Evolutionary conservation across 1,284 basidiomycete genomes (phyloP), one percentile per base, ranked within the genome.

Genomic region (Sanghuangporus sanghuang): DNA sequence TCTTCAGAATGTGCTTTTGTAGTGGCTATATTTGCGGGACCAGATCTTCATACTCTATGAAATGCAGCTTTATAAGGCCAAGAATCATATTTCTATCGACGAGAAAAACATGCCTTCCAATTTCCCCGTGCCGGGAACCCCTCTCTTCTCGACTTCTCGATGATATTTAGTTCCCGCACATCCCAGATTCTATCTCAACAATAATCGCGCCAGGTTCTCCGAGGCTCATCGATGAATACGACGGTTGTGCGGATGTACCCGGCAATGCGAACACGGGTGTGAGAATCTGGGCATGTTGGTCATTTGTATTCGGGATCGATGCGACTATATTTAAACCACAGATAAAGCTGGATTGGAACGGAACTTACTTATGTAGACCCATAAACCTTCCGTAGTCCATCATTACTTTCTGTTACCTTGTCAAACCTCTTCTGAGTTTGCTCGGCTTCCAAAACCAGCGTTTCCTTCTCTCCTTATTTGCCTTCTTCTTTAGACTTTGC

Each of bases 141-240:
- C 89, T 67, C 84, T 87, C 69, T 81, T 80, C 66, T 89, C 86
- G 54, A 92, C 69, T 81, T 80, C 66, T 89, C 86, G 54, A 92
- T 73, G 12, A 78, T 71, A 63, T 85, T 85, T 49, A 93, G 89
- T 71, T 92, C 90, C 35, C 82, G 81, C 78, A 92, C 82, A 68
- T 85, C 61, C 93, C 91, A 8, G 84, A 81, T 66, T 92, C 91
- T 84, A 93, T 89, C 69, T 93, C 91, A 0, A 79, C 73, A 12
- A 92, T 72, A 60, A 89, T 79, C 0, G 86, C 85, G 49, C 89
- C 87, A 8, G 92, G 75, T 69, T 90, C 89, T 61, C 81, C 80
- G 0, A 81, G 69, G 0, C 84, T 80, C 83, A 92, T 85, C 56
- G 79, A 79, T 63, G 84, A 82, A 65, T 88, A 88, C 32, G 83